Percentiles rank a stretch among this genome's conserved stretches.
Evolutionary conservation across 805 yeast genomes (phyloP).

Genomic region (Candida sphagnicola): DNA sequence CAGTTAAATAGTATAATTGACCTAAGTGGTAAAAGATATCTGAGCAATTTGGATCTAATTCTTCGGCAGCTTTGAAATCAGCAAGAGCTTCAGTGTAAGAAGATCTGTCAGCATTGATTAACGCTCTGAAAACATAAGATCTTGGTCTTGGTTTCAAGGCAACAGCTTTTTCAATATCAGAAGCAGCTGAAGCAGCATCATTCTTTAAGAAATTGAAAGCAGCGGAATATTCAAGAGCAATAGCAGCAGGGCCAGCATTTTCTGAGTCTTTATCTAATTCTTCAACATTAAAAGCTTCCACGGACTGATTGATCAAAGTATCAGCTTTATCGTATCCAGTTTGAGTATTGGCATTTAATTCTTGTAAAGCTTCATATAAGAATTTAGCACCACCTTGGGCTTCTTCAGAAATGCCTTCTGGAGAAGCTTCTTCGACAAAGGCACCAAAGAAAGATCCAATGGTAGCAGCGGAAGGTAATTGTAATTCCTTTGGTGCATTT

Average conservation of each 20-base stretch:
- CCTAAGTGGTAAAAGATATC: constrained; percentile 93
- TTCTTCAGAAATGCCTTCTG: constrained; percentile 45
- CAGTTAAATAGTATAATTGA: constrained; percentile 81
- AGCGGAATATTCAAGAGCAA: constrained; percentile 82
- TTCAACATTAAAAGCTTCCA: constrained; percentile 39
- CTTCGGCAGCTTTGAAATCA: constrained; percentile 70
- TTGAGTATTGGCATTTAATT: constrained; percentile 46
- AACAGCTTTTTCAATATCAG: constrained; percentile 62
- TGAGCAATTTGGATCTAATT: constrained; percentile 64
- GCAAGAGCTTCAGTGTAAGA: constrained; percentile 52
- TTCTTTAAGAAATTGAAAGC: constrained; percentile 80
- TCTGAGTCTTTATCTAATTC: constrained; percentile 29
- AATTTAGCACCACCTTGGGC: constrained; percentile 61
- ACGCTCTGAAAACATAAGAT: constrained; percentile 77
- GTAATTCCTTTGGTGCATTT: constrained; percentile 49
- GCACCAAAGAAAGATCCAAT: constrained; percentile 85
- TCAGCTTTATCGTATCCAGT: constrained; percentile 64
- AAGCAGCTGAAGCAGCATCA: constrained; percentile 62
- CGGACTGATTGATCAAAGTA: constrained; percentile 56
- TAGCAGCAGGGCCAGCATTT: constrained; percentile 45
- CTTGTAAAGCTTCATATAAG: constrained; percentile 61
- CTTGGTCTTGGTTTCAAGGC: constrained; percentile 70
- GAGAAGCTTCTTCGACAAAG: constrained; percentile 56
- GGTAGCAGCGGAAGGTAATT: constrained; percentile 79
- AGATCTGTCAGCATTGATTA: constrained; percentile 78